These are phyloP conservation scores for Hericium alpestre DNA, from an alignment of 768 basidiomycete genomes.

Conservation along the genomic window DNA sequence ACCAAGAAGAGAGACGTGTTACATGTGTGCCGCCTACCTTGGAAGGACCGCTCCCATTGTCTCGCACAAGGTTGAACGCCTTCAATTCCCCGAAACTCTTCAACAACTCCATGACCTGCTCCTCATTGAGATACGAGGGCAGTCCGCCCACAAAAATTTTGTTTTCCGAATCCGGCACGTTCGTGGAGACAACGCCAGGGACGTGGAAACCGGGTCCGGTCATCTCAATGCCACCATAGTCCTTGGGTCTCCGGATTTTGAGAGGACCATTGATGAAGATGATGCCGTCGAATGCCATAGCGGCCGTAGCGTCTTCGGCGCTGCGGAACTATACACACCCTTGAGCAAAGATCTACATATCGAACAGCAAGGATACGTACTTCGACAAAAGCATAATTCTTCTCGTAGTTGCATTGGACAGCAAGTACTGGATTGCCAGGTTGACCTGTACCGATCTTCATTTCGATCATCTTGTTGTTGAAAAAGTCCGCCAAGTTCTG, in stretches of 20 bases:
- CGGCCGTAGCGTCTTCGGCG: conserved; percentile 90
- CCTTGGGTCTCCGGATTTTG: conserved; percentile 95
- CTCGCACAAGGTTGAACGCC: conserved; percentile 96
- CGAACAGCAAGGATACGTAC: conserved; percentile 31
- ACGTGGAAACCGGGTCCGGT: conserved; percentile 56
- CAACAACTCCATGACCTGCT: conserved; percentile 94
- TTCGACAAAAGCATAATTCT: conserved; percentile 98
- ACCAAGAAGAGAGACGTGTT: background rate
- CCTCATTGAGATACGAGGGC: conserved; percentile 92
- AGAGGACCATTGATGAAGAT: conserved; percentile 93
- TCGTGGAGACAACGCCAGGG: conserved; percentile 91
- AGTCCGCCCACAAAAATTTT: conserved; percentile 96
- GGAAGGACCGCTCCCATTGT: conserved; percentile 78
- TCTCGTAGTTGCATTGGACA: conserved; percentile 96
- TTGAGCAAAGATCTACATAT: background rate
- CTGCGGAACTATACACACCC: conserved; percentile 71
- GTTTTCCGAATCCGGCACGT: conserved; percentile 94
- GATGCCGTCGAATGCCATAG: conserved; percentile 95
- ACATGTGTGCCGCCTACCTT: conserved; percentile 44
- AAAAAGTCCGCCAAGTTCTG: conserved; percentile 88
- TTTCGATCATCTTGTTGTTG: conserved; percentile 91
- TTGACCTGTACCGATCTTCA: conserved; percentile 73
- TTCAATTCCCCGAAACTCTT: conserved; percentile 97
- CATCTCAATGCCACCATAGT: conserved; percentile 76
- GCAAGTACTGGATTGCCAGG: conserved; percentile 86